A percentile compares a stretch with the other conserved stretches of the same genome.
These are phyloP conservation scores for Ogataea siamensis DNA, from an alignment of 805 yeast species.

Conservation along the genomic window DNA sequence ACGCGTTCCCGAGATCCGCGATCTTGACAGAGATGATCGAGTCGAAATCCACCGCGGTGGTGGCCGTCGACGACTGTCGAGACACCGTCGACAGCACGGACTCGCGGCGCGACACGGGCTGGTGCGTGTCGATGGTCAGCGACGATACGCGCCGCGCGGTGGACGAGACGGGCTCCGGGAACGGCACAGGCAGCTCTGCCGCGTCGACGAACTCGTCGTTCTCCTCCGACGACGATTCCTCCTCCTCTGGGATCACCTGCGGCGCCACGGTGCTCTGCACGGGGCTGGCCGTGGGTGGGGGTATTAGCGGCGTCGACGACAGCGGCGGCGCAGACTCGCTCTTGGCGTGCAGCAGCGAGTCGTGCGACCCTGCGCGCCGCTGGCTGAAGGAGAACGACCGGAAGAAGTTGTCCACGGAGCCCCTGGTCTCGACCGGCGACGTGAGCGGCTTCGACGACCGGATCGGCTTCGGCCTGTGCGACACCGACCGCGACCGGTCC, in stretches of 20 bases:
- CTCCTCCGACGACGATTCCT: constrained; percentile 14
- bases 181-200: constrained; percentile 21
- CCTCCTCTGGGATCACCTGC: constrained; percentile 19
- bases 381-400: constrained; percentile 36
- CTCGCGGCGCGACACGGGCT: constrained; percentile 14
- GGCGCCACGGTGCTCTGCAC: constrained; percentile 6
- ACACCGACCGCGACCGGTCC: constrained; percentile 23
- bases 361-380: constrained; percentile 21
- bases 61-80: constrained; percentile 17
- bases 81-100: constrained; percentile 15
- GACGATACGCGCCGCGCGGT: constrained; percentile 18
- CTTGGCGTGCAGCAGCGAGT: constrained; percentile 3
- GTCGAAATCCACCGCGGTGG: constrained; percentile 24
- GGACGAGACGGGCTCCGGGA: constrained; percentile 14
- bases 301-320: not conserved
- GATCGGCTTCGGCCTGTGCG: constrained; percentile 32
- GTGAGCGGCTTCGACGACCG: constrained; percentile 49
- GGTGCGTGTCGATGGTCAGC: constrained; percentile 6
- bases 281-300: not conserved
- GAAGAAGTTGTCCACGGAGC: constrained; percentile 36
- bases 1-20: constrained; percentile 71
- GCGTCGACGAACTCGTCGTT: constrained; percentile 31
- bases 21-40: constrained; percentile 48
- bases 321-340: constrained; percentile 7
- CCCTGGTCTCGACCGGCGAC: constrained; percentile 39